Base-by-base conservation (phyloP, 495 filamentous ascomycete species). In the Xylaria flabelliformis region DNA sequence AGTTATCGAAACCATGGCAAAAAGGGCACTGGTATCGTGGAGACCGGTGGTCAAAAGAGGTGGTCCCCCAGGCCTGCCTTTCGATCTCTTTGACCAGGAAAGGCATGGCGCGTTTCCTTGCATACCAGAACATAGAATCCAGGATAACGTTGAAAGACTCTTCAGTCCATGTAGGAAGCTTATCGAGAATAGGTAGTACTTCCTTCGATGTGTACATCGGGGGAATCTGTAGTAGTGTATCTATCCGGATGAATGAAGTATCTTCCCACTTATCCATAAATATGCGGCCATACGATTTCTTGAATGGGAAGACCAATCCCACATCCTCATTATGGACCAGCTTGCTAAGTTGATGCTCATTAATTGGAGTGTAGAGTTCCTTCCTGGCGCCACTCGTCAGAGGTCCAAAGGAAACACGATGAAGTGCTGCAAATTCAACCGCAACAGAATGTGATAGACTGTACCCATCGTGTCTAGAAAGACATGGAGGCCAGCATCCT, bases 61-160 rank as follows among this genome's bases (percentile, higher is more conserved):
- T 10, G 36, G 34, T 44, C 65, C 34, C 24, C 19, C 34, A 26
- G 7, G 36, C 1, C 7, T 12, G 8, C 36, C 10, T 42, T 19
- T 12, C 3, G 0, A 13, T 17, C n/a, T 51, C 50, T 2, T 32
- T 21, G n/a, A 4, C 24, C 32, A 48, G 19, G 19, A 34, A 61
- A 24, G 67, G 67, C 26, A 42, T 17, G 4, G 34, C 24, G 39
- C 67, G 41, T 26, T 36, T 46, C 42, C 67, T 69, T 12, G 53
- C 55, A 69, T 69, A 61, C 67, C 67, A 69, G 55, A 69, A 69
- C 12, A 69, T 15, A 6, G 67, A 69, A 29, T n/a, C 46, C 53
- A 48, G 1, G 0, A 55, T 59, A 48, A 12, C 19, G 15, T 69
- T 69, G 42, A 69, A 69, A 5, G 41, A 61, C 39, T 39, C 2